Evolutionary conservation across 305 asterid species (phyloP).

Genomic region (Fraxinus nigra): DNA sequence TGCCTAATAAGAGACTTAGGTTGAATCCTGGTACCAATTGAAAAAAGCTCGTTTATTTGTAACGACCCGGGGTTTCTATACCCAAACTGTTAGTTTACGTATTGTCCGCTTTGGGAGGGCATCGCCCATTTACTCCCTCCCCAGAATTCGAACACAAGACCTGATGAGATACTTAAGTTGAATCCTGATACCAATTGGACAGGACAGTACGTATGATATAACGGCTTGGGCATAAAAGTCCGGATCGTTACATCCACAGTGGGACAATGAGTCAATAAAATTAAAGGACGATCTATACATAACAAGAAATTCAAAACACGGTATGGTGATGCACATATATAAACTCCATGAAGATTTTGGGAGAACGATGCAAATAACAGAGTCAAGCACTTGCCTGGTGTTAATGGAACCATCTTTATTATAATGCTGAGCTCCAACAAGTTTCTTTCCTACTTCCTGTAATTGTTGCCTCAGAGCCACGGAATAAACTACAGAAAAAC

Average conservation of each 20-base stretch:
- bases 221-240: too few species aligned
- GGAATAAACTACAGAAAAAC: conserved; percentile 65
- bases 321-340: background rate
- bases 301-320: conserved; percentile 7
- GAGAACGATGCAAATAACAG: background rate
- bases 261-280: background rate
- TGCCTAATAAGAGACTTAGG: too few species aligned
- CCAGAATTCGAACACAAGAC: too few species aligned
- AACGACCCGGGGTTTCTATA: too few species aligned
- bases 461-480: conserved; percentile 90
- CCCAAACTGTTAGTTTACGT: too few species aligned
- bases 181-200: too few species aligned
- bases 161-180: too few species aligned
- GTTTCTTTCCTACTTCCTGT: conserved; percentile 98
- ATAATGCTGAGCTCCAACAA: conserved; percentile 93
- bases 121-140: too few species aligned
- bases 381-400: conserved; percentile 54
- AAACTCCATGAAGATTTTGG: background rate
- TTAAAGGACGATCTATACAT: background rate
- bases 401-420: conserved; percentile 93
- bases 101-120: too few species aligned
- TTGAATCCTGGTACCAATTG: too few species aligned
- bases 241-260: background rate
- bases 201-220: too few species aligned
- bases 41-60: too few species aligned